Base-by-base conservation (phyloP, 345 rosid genomes). In the Cardiospermum halicacabum region DNA sequence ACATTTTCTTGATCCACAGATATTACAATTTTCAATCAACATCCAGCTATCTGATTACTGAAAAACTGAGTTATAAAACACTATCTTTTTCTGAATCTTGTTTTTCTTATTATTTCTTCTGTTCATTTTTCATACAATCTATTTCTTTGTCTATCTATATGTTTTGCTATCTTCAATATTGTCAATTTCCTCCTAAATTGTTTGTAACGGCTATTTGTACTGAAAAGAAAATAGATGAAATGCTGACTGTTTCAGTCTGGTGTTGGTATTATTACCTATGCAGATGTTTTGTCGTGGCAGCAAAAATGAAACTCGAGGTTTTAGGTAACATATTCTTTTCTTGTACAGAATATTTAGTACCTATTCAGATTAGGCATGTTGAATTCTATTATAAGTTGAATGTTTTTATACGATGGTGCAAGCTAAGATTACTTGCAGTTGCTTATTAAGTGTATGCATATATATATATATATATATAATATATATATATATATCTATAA, bases 231-330 rank as follows among this genome's bases (percentile, higher is more conserved):
- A 37, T 24, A 19, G n/a, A n/a, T n/a, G n/a, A 43, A 60, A 16
- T 9, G 36, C 58, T 76, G 60, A 59, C 60, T 64, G 31, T 47
- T 56, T 53, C 43, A 49, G 62, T 43, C 25, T 66, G 34, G 40
- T 68, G 37, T 57, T 40, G 51, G 43, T 64, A 69, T n/a, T n/a
- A n/a, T n/a, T 68, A 68, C 45, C 71, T 56, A 78, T 81, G 62
- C 85, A 94, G 97, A 85, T 81, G 87, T 89, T 87, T 78, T 94
- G 99, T 68, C 96, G 97, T 63, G 97, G 97, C 66, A 94, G 96
- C 89, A 84, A 70, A 84, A 94, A 89, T 15, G 97, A 84, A 24
- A 91, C 97, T 34, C 81, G 97, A 42, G 99, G 99, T 53, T 94
- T 94, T 78, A 91, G 97, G 99, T 94, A 83, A 68, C 48, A 7